Percentiles rank a stretch among this genome's conserved stretches.
These are phyloP conservation scores for Aspergillus wentii DNA, from an alignment of 495 filamentous ascomycete species.

Conservation along the genomic window DNA sequence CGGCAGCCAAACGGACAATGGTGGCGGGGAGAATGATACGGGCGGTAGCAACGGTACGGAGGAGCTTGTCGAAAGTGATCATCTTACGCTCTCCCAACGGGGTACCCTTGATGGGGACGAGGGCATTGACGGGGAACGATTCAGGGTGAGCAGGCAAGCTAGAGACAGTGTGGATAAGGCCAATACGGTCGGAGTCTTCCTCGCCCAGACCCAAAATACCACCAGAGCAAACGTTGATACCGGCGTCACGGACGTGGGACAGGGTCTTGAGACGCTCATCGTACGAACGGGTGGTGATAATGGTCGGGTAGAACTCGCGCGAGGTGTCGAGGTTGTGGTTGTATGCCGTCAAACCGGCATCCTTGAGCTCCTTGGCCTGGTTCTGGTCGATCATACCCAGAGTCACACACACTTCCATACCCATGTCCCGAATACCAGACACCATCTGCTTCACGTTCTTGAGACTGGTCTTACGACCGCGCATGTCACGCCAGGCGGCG, in stretches of 20 bases:
- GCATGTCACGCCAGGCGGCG: constrained; percentile 88
- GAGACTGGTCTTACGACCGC: constrained; percentile 72
- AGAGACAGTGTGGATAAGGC: constrained; percentile 70
- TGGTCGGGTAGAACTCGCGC: constrained; percentile 75
- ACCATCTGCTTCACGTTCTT: constrained; percentile 80
- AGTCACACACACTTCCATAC: constrained; percentile 84
- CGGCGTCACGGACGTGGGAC: constrained; percentile 69
- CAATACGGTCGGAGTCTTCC: constrained; percentile 66
- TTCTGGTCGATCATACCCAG: constrained; percentile 78
- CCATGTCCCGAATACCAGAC: constrained; percentile 66
- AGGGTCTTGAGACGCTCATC: constrained; percentile 77
- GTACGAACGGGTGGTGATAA: constrained; percentile 78
- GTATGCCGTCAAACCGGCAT: constrained; percentile 81
- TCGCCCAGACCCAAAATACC: constrained; percentile 80
- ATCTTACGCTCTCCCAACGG: constrained; percentile 68
- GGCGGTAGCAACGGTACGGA: constrained; percentile 76
- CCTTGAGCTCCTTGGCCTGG: constrained; percentile 73
- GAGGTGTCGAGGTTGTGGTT: constrained; percentile 88
- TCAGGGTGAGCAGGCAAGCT: constrained; percentile 75
- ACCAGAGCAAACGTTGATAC: constrained; percentile 80
- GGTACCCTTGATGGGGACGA: constrained; percentile 82
- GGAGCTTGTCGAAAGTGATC: constrained; percentile 63
- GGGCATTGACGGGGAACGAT: constrained; percentile 78
- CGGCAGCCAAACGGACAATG: constrained; percentile 77
- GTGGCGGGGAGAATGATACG: constrained; percentile 72